A percentile compares a stretch with the other conserved stretches of the same genome.
Conservation (phyloP, 768 basidiomycete species). For the Lanmaoa rubissima region DNA sequence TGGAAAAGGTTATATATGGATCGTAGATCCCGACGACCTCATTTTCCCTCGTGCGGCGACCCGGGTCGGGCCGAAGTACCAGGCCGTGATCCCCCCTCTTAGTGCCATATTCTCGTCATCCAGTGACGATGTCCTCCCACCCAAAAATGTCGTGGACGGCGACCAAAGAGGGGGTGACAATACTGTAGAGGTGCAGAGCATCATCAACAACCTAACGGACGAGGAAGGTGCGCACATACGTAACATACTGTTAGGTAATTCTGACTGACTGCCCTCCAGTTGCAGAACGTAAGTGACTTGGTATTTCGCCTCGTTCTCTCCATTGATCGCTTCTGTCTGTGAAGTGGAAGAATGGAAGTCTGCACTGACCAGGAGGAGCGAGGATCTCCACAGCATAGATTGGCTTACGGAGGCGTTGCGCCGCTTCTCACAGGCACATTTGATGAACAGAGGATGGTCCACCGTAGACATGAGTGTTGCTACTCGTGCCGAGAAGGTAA, state of each 20-base stretch:
- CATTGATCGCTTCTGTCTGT: constrained; percentile 3
- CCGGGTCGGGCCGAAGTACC: constrained; percentile 86
- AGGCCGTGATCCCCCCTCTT: constrained; percentile 53
- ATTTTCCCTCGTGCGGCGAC: constrained; percentile 94
- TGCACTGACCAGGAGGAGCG: constrained; percentile 50
- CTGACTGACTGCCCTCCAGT: constrained; percentile 38
- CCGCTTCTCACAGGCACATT: constrained; percentile 67
- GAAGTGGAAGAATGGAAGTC: constrained; percentile 68
- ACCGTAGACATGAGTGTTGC: constrained; percentile 63
- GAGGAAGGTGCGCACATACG: constrained; percentile 57
- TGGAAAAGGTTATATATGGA: constrained; percentile 28
- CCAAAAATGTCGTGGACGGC: constrained; percentile 17
- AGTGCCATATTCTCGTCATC: constrained; percentile 40
- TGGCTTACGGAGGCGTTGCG: constrained; percentile 77
- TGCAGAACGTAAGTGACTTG: constrained; percentile 48
- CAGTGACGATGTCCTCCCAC: background rate
- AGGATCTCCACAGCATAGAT: constrained; percentile 64
- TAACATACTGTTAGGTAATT: constrained; percentile 16
- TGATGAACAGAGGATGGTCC: constrained; percentile 53
- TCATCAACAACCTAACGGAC: constrained; percentile 60
- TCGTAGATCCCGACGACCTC: constrained; percentile 88
- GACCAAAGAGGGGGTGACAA: constrained; percentile 69
- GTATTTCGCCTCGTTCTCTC: background rate
- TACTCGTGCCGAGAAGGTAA: constrained; percentile 64
- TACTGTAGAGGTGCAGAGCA: constrained; percentile 71